Base-by-base conservation (phyloP, 108 stramenopile genomes). In the Cyclostephanos invisitatus region DNA sequence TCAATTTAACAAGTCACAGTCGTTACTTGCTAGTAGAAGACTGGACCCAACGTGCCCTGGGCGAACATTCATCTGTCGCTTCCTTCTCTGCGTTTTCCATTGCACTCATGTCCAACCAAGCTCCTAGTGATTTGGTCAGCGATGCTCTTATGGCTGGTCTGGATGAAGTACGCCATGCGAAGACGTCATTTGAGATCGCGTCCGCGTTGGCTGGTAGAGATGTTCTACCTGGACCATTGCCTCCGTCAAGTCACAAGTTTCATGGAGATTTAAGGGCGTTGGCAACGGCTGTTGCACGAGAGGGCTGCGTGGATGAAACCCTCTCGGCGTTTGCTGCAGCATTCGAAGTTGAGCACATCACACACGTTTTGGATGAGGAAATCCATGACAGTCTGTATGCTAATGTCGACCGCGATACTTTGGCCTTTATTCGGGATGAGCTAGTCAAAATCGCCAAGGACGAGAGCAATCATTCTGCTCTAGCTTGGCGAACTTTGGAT, bases 41-140 rank as follows among this genome's bases (percentile, higher is more conserved):
- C 48, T 87, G 86, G 86, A 67, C 70, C n/a, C 57, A 77, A 38
- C 74, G 86, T 15, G 84, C 82, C n/a, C 38, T 87, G 28, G 86
- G 84, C 0, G 86, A 87, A 60, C 86, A 87, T 58, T 68, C 86
- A 6, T 87, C 86, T n/a, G 80, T 87, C 37, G 80, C 86, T 25
- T 84, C 86, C 11, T 87, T 87, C 61, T 75, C 86, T 28, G 86
- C 84, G 15, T 87, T 85, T 77, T 63, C 82, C 15, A 84, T 87
- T 64, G 82, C 86, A 0, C 77, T 87, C 22, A 87, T 87, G 87
- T 77, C 87, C 59, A 87, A 85, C 49, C 62, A 72, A 40, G 84
- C 87, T 46, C 83, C 84, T 6, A 78, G 82, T 14, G 51, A 62
- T n/a, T 80, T 87, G 73, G 74, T 87, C 0, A 64, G 83, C 36